Evolutionary conservation across 2,329 filamentous ascomycete species (phyloP), one percentile per base, ranked within the genome.

Genomic region (Cladosporium sp.): DNA sequence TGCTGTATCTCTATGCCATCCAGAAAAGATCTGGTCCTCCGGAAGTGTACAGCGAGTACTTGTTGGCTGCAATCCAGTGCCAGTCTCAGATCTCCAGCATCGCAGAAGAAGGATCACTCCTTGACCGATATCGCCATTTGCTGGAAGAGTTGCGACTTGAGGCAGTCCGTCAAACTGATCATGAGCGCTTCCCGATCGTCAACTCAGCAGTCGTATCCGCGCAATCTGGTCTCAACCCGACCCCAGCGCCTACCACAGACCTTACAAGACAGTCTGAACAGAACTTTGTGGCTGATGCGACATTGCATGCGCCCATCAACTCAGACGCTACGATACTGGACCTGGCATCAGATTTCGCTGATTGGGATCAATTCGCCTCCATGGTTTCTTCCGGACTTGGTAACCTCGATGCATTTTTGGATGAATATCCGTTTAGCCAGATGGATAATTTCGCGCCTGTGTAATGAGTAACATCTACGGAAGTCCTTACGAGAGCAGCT

Each of bases 161-260:
- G 89, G 83, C 91, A 95, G n/a, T 46, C 39, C 39, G 39, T 46
- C 39, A 46, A 13, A 46, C n/a, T 7, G 39, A 11, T 21, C 39
- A 2, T 23, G 39, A 21, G n/a, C 39, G n/a, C 3, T 21, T 21
- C 10, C 7, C 39, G 16, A 5, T 2, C 21, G 4, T 43, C n/a
- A 10, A 46, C n/a, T 23, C n/a, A 21, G 10, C 39, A 46, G n/a
- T 23, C n/a, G n/a, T 11, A 1, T 10, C 39, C 3, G 10, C 39
- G 5, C 39, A 43, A 18, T 5, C n/a, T 43, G 39, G 8, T 2
- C 39, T 18, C 21, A 7, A 21, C 21, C 18, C 39, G 11, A 18
- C 4, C n/a, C 10, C n/a, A 46, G n/a, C n/a, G n/a, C 39, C 39
- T 21, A 11, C 11, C 4, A 13, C n/a, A 4, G 39, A 46, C 11